Conservation (phyloP, 495 filamentous ascomycete genomes). For the Hypoxylon intermedium region DNA sequence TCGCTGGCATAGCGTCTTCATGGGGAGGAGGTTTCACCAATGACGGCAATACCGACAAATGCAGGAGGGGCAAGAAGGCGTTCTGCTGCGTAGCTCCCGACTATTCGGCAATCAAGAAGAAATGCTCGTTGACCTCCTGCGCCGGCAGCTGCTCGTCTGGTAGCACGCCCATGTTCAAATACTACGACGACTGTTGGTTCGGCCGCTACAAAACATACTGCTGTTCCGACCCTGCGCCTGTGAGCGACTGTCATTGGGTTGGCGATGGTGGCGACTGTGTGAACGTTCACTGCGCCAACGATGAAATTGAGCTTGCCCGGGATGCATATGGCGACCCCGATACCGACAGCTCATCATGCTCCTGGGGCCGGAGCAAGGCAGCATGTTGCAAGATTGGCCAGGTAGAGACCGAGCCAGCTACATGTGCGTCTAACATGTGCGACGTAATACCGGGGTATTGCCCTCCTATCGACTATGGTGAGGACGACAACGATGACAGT, state of each 20-base stretch:
- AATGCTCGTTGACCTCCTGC: background rate
- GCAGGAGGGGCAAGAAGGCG: conserved; percentile 2
- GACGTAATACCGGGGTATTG: background rate
- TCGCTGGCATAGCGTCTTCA: background rate
- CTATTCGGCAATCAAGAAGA: background rate
- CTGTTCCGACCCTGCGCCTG: too few relatives aligned
- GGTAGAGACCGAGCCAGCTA: background rate
- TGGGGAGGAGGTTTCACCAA: conserved; percentile 9
- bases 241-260: too few relatives aligned
- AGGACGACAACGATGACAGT: background rate
- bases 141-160: background rate
- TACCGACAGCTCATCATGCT: background rate
- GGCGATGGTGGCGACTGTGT: too few relatives aligned
- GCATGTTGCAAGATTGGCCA: background rate
- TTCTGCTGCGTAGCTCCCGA: conserved; percentile 5
- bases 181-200: too few relatives aligned
- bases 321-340: background rate
- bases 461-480: too few relatives aligned
- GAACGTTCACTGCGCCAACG: too few relatives aligned
- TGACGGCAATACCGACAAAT: conserved; percentile 4
- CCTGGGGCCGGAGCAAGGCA: background rate
- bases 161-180: too few relatives aligned
- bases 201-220: too few relatives aligned
- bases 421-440: background rate
- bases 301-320: too few relatives aligned